Base-by-base conservation (phyloP, 306 rosid genomes). In the Cicer bijugum region DNA sequence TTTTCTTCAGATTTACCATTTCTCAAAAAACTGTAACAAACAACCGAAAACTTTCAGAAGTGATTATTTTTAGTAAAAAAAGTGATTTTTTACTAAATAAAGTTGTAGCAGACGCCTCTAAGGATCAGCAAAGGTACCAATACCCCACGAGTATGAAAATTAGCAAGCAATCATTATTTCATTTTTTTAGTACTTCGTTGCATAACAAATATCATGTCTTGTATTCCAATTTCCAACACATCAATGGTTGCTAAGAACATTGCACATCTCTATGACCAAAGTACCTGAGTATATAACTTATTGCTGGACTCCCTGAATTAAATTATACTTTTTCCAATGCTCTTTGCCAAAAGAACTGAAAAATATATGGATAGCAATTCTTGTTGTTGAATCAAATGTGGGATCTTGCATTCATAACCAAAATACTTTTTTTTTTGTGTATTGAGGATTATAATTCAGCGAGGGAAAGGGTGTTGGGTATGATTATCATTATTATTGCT, bases 311-410 rank as follows among this genome's bases (percentile, higher is more conserved):
- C 19, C 56, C 51, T 69, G 69, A 44, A 70, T 69, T 59, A 55
- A 52, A 44, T 16, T 28, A 20, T 70, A 53, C 35, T 4, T n/a
- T 45, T 40, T 81, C 45, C 17, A 12, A 28, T 50, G 35, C 3
- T 47, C 43, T 61, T 11, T 55, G 39, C 62, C 10, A 48, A 39
- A n/a, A 53, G 15, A 3, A 3, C 14, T 12, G 44, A 72, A 44
- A 45, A 38, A 3, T 6, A 37, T 79, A 45, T 66, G 55, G 40
- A 39, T 42, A 42, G 15, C 51, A 40, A 9, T 40, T 12, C 44
- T 59, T 19, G 6, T 12, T 39, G 39, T 69, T 56, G 71, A 57
- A 58, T 74, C 67, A 48, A 74, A 67, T 68, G 45, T 9, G 40
- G 69, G 61, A 42, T 38, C 17, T 69, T 48, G 67, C 35, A 40